phyloP scores from a whole-genome alignment of 768 basidiomycete species.

The Lactifluus rugatus region DNA sequence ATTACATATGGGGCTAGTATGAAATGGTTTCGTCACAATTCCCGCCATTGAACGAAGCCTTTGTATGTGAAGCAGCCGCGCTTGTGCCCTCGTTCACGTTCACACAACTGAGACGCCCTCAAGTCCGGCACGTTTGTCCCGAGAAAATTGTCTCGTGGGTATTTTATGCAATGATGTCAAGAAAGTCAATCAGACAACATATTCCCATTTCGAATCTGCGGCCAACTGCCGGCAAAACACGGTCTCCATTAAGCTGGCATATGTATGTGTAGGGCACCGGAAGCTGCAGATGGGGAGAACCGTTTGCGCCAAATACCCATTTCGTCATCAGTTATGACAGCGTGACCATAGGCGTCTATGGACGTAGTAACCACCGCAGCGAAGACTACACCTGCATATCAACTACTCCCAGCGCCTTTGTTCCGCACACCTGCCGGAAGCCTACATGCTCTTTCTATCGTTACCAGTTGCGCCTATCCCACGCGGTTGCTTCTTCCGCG shows the following conservation, averaged over 20 bases:
- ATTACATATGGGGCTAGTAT: no score
- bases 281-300: neutral
- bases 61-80: constrained; percentile 31
- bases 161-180: constrained; percentile 28
- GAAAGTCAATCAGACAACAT: constrained; percentile 27
- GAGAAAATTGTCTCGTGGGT: constrained; percentile 41
- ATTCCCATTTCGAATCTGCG: neutral
- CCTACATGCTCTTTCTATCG: neutral
- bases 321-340: neutral
- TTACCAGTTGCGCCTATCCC: neutral
- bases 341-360: neutral
- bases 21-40: no score
- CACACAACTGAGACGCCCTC: constrained; percentile 51
- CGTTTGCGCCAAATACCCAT: neutral
- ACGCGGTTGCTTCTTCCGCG: neutral
- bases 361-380: neutral
- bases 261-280: neutral
- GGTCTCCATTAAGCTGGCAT: neutral
- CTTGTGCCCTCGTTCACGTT: constrained; percentile 53
- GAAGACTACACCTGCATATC: neutral
- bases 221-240: neutral
- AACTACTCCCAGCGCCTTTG: neutral
- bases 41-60: neutral
- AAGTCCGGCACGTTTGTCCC: constrained; percentile 55
- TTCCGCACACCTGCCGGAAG: neutral